phyloP scores from a whole-genome alignment of 2,329 filamentous ascomycete species.

The Pyrenochaeta sp. region DNA sequence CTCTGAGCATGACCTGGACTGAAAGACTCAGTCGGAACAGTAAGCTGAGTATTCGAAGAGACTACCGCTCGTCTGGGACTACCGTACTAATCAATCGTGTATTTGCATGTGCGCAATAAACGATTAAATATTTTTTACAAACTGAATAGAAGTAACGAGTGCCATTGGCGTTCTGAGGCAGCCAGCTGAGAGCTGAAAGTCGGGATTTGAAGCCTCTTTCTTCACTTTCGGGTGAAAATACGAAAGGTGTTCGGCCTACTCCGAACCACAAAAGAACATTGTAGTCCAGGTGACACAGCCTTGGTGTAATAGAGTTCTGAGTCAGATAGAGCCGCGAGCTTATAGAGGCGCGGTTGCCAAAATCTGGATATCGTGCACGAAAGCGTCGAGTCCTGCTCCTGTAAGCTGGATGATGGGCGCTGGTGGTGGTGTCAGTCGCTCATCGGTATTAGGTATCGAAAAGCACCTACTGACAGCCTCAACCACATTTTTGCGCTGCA shows the following conservation, averaged over 20 bases:
- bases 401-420: not conserved
- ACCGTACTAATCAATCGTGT: not conserved
- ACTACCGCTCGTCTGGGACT: not conserved
- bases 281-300: conserved; percentile 27
- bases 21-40: not conserved
- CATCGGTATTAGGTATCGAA: not conserved
- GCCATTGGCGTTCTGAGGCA: not conserved
- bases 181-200: conserved; percentile 2
- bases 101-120: too few relatives aligned
- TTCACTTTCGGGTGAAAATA: conserved; percentile 1
- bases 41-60: conserved; percentile 2
- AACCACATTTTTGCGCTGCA: not conserved
- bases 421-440: conserved; percentile 4
- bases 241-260: conserved; percentile 3
- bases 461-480: not conserved
- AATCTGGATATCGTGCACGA: not conserved
- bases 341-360: conserved; percentile 8
- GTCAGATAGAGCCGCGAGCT: conserved; percentile 34
- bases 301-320: conserved; percentile 35
- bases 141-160: not conserved
- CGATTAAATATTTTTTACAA: too few relatives aligned
- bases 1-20: not conserved
- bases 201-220: conserved; percentile 1
- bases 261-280: conserved; percentile 12
- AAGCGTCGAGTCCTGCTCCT: not conserved